A percentile compares a stretch with the other conserved stretches of the same genome.
These are phyloP conservation scores for Fraxinus angustifolia DNA, from an alignment of 305 asterid genomes.

Conservation along the genomic window DNA sequence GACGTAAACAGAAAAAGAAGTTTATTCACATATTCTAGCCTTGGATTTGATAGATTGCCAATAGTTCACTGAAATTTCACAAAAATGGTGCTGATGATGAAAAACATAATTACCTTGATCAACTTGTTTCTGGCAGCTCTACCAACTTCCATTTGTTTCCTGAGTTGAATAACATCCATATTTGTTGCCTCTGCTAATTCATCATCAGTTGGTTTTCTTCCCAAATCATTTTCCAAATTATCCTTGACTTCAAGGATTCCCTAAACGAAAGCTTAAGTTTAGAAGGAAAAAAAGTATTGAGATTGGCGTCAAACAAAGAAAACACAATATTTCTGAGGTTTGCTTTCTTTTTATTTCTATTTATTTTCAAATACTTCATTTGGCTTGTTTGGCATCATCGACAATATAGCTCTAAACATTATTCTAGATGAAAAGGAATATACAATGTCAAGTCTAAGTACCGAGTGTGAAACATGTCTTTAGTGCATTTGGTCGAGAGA, in stretches of 20 bases:
- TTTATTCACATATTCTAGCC: neutral
- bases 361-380: neutral
- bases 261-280: constrained; percentile 27
- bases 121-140: constrained; percentile 72
- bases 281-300: constrained; percentile 9
- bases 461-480: neutral
- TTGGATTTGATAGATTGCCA: neutral
- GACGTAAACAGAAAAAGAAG: neutral
- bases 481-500: neutral
- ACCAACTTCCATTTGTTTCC: constrained; percentile 62
- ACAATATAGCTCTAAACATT: neutral
- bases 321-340: neutral
- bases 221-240: constrained; percentile 43
- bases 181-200: constrained; percentile 51
- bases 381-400: neutral
- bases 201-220: constrained; percentile 46
- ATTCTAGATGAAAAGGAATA: neutral
- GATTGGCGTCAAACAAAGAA: neutral
- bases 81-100: neutral
- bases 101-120: constrained; percentile 49
- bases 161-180: constrained; percentile 35
- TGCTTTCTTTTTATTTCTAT: neutral
- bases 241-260: constrained; percentile 58
- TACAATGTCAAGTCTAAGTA: neutral
- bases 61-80: neutral